Base-by-base conservation (phyloP, 2,329 filamentous ascomycete genomes). In the Neofusicoccum umdonicola region DNA sequence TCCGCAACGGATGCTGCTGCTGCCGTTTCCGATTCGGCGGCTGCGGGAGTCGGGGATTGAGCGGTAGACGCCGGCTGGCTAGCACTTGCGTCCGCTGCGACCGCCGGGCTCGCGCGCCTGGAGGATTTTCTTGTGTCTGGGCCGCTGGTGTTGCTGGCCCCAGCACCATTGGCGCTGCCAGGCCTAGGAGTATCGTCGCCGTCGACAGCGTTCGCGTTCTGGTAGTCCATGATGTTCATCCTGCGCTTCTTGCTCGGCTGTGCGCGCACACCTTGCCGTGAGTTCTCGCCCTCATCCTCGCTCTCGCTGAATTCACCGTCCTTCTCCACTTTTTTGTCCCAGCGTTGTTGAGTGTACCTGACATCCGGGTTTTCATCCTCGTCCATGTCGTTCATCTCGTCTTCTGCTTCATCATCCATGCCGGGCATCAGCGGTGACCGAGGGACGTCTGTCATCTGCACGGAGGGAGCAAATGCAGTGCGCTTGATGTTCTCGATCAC, bases 271-370 rank as follows among this genome's bases (percentile, higher is more conserved):
- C 93, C 94, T 47, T 82, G 82, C 47, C 86, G 86, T 77, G 92
- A 87, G 11, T 96, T 92, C 71, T 98, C 94, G 66, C 97, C 92
- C 66, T 96, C 93, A 68, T 91, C 96, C 48, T 95, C 91, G 66
- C 93, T 91, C n/a, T 78, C 76, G 48, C 76, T 74, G 37, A 93
- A 87, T 73, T 97, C 94, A 70, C 90, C 91, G 7, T 91, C 87
- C 65, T 91, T 87, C 62, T 88, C 85, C 31, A 92, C 85, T 56
- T 86, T 88, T 76, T 93, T 88, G 68, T 98, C 94, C 83, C 91
- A 93, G 68, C 89, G 87, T 41, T 91, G 89, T 76, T 95, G 86
- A 0, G 92, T 96, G 77, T 89, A 88, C 31, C 94, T 89, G 63
- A 86, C 86, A 73, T 98, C 94, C 70, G 91, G 90, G 74, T 95